Conservation (phyloP, 2,329 filamentous ascomycete genomes). For the Dactylellina parvicollis region DNA sequence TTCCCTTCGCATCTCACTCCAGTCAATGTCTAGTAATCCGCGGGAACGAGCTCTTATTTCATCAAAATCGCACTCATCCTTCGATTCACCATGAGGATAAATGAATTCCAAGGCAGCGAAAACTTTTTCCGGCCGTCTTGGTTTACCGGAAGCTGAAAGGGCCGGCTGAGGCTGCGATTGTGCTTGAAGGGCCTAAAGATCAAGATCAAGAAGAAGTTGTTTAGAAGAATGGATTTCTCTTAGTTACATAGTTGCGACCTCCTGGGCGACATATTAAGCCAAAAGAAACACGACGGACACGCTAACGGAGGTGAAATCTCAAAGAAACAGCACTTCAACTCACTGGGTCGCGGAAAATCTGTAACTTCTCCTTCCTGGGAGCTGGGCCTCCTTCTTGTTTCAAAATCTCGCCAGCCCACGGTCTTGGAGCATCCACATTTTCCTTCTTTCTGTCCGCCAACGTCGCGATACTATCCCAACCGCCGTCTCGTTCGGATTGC, state of each 20-base stretch:
- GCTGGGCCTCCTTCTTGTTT: slow-evolving; percentile 74
- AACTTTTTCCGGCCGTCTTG: slow-evolving; percentile 68
- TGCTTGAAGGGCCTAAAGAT: slow-evolving; percentile 30
- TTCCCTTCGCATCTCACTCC: slow-evolving; percentile 62
- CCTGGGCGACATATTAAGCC: slow-evolving; percentile 54
- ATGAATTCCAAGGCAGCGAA: slow-evolving; percentile 34
- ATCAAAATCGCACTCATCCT: slow-evolving; percentile 70
- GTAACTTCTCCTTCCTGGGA: slow-evolving; percentile 74
- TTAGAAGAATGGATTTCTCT: slow-evolving; percentile 60
- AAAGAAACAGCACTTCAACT: slow-evolving; percentile 64
- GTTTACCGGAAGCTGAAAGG: slow-evolving; percentile 80
- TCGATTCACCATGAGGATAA: slow-evolving; percentile 32
- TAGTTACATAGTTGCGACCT: slow-evolving; percentile 54
- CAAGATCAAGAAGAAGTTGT: slow-evolving; percentile 60
- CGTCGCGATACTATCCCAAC: slow-evolving; percentile 92
- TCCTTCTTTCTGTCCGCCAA: slow-evolving; percentile 92
- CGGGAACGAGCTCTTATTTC: slow-evolving; percentile 82
- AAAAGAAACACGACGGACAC: slow-evolving; percentile 2
- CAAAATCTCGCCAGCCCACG: slow-evolving; percentile 91
- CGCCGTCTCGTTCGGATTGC: slow-evolving; percentile 70
- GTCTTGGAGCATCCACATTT: slow-evolving; percentile 83
- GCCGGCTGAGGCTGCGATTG: slow-evolving; percentile 76
- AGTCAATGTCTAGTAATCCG: slow-evolving; percentile 71
- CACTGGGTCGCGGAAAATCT: slow-evolving; percentile 96
- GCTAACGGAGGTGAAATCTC: neutral